phyloP scores from a whole-genome alignment of 805 yeast species.

The Blastobotrys americana region DNA sequence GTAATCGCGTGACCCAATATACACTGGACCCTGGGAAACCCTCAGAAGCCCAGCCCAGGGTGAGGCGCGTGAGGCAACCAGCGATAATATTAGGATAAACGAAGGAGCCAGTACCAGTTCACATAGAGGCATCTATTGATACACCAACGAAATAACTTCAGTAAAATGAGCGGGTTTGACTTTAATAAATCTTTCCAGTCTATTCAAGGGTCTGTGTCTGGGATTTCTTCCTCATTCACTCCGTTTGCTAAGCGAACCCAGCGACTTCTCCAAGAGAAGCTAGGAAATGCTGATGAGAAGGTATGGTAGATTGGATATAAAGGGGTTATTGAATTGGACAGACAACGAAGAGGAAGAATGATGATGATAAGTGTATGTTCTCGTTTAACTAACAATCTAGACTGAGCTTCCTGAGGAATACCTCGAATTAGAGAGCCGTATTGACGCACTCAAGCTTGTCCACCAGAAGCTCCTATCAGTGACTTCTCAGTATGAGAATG shows the following conservation, averaged over 20 bases:
- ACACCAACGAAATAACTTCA: not conserved
- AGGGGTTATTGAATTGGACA: no score
- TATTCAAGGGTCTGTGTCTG: slow-evolving; percentile 30
- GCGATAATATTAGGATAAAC: not conserved
- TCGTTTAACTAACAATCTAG: no score
- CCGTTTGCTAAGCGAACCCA: slow-evolving; percentile 77
- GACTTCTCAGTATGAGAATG: slow-evolving; percentile 44
- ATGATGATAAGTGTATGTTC: no score
- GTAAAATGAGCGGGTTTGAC: slow-evolving; percentile 25
- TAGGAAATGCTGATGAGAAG: slow-evolving; percentile 75
- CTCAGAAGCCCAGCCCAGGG: not conserved
- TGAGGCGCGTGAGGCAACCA: not conserved
- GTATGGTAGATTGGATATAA: no score
- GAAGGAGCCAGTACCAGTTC: slow-evolving; percentile 1
- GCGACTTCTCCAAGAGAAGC: slow-evolving; percentile 67
- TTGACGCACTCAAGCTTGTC: slow-evolving; percentile 64
- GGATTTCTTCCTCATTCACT: slow-evolving; percentile 41
- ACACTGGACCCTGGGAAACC: not conserved
- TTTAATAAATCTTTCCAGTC: slow-evolving; percentile 34
- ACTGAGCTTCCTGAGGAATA: slow-evolving; percentile 82
- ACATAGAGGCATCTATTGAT: no score
- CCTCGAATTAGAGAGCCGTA: slow-evolving; percentile 60
- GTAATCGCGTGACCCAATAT: not conserved
- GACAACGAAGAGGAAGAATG: not conserved
- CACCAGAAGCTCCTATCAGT: slow-evolving; percentile 52